A percentile compares a stretch with the other conserved stretches of the same genome.
Conservation (phyloP, 495 filamentous ascomycete genomes). For the Tirmania nivea region DNA sequence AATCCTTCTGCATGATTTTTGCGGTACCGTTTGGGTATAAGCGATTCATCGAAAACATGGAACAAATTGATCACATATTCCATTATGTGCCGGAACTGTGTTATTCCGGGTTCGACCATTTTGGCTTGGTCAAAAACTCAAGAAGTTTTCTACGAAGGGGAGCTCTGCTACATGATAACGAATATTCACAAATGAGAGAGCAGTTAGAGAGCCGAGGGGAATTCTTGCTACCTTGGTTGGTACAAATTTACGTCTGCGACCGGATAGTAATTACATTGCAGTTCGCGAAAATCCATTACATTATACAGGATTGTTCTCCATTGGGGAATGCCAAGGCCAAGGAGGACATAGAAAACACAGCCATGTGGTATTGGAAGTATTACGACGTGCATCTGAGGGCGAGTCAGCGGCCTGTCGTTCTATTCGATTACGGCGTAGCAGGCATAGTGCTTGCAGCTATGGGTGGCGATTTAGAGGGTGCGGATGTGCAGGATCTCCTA, state of each 20-base stretch:
- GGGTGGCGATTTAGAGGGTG: too few relatives aligned
- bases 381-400: too few relatives aligned
- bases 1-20: not conserved
- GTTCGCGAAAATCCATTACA: not conserved
- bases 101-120: not conserved
- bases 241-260: not conserved
- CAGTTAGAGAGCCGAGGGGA: not conserved
- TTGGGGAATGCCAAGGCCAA: too few relatives aligned
- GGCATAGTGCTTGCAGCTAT: too few relatives aligned
- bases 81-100: not conserved
- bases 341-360: too few relatives aligned
- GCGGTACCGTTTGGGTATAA: not conserved
- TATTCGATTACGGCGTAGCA: too few relatives aligned
- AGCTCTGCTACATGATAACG: not conserved
- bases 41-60: not conserved
- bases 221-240: not conserved
- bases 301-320: too few relatives aligned
- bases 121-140: not conserved
- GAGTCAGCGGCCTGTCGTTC: too few relatives aligned
- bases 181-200: not conserved
- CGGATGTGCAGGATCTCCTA: too few relatives aligned
- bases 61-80: not conserved
- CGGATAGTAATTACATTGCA: not conserved
- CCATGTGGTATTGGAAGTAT: too few relatives aligned
- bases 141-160: not conserved